These are phyloP conservation scores for Meyerozyma carpophila DNA, from an alignment of 1,139 yeast genomes.

Conservation along the genomic window DNA sequence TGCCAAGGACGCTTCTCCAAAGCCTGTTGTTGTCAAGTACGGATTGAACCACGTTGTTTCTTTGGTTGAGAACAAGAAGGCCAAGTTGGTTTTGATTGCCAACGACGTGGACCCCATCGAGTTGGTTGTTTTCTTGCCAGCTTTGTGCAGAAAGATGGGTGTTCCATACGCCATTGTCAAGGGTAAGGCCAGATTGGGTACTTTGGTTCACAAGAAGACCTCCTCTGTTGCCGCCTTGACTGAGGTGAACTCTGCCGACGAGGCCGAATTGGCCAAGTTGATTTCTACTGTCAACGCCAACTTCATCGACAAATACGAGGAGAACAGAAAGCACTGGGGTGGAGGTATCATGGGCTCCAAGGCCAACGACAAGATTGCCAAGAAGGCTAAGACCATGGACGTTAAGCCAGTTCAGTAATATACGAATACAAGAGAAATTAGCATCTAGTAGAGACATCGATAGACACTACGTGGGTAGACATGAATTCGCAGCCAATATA, in stretches of 20 bases:
- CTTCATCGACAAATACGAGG: constrained; percentile 91
- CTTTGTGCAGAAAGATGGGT: constrained; percentile 98
- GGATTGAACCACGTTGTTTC: constrained; percentile 99
- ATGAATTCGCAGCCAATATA: neutral
- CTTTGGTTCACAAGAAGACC: constrained; percentile 95
- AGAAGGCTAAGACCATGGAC: constrained; percentile 40
- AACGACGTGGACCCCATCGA: constrained; percentile 99
- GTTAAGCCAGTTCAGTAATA: constrained; percentile 10
- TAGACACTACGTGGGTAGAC: too few species aligned
- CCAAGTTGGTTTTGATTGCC: constrained; percentile 93
- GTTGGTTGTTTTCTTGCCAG: constrained; percentile 93
- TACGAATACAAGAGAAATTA: too few species aligned
- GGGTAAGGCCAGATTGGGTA: constrained; percentile 98
- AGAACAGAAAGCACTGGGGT: constrained; percentile 98
- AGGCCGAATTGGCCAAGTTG: constrained; percentile 88
- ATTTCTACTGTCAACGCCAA: constrained; percentile 89
- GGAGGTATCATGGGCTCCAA: constrained; percentile 97
- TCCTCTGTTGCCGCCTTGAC: constrained; percentile 96
- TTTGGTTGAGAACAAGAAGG: constrained; percentile 95
- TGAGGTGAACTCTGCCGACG: constrained; percentile 90
- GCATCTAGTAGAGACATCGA: too few species aligned
- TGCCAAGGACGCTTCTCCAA: constrained; percentile 91
- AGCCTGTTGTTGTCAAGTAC: constrained; percentile 93
- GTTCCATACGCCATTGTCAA: constrained; percentile 97
- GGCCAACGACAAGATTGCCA: constrained; percentile 67